phyloP scores from a whole-genome alignment of 2,329 filamentous ascomycete genomes.

The Fusarium sp. region DNA sequence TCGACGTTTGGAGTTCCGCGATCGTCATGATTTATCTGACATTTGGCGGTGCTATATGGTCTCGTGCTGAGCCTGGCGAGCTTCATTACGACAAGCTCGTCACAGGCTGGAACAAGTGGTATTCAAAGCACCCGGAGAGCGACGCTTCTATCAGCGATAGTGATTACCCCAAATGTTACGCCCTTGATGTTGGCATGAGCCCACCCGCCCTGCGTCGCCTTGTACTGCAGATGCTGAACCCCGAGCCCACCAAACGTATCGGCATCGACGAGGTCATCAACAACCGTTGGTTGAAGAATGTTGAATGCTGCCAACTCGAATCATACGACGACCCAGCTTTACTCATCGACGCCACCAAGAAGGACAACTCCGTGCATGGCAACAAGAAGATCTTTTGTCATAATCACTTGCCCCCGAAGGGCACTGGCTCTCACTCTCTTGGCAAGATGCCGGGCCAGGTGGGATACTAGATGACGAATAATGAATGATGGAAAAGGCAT shows the following conservation, averaged over 20 bases:
- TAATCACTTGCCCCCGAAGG: constrained; percentile 65
- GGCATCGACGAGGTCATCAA: constrained; percentile 75
- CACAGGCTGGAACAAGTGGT: constrained; percentile 75
- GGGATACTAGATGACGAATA: constrained; percentile 58
- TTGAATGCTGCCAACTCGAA: constrained; percentile 83
- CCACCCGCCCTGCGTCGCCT: constrained; percentile 76
- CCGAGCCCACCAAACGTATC: constrained; percentile 76
- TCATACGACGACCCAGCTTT: constrained; percentile 72
- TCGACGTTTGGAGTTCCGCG: constrained; percentile 89
- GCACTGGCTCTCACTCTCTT: constrained; percentile 59
- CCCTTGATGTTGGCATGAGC: constrained; percentile 73
- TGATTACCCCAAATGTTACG: constrained; percentile 72
- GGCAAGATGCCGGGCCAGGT: constrained; percentile 67
- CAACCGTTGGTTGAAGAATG: constrained; percentile 76
- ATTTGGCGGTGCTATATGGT: constrained; percentile 80
- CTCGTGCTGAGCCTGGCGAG: constrained; percentile 68
- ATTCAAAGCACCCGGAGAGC: constrained; percentile 61
- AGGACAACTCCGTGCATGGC: constrained; percentile 56
- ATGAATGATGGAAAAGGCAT: constrained; percentile 32
- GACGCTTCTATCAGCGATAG: constrained; percentile 61
- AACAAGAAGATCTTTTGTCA: constrained; percentile 67
- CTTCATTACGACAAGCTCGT: constrained; percentile 73
- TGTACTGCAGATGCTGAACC: constrained; percentile 84
- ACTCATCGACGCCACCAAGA: constrained; percentile 71
- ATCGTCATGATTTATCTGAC: constrained; percentile 84